These are phyloP conservation scores for Hermanozyma aechmeae DNA, from an alignment of 805 yeast species.

Conservation along the genomic window DNA sequence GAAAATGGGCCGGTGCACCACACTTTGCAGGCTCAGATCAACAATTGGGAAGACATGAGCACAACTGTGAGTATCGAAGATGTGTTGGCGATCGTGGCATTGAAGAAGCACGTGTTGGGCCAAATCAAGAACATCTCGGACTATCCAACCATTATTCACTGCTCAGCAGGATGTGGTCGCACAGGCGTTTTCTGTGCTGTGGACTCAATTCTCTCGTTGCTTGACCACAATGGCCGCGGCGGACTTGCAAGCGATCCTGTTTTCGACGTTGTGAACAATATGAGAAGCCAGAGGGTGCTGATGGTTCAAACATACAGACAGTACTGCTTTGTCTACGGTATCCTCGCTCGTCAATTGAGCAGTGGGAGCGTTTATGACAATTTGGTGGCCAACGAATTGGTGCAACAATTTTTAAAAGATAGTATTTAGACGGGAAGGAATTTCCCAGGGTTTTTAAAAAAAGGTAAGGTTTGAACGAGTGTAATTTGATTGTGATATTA, in stretches of 20 bases:
- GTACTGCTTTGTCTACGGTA: slow-evolving; percentile 43
- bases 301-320: slow-evolving; percentile 54
- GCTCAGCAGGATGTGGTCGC: slow-evolving; percentile 1
- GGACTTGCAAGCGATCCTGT: slow-evolving; percentile 29
- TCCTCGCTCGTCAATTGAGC: too few species aligned
- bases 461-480: too few species aligned
- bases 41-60: slow-evolving; percentile 80
- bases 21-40: slow-evolving; percentile 66
- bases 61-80: slow-evolving; percentile 48
- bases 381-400: too few species aligned
- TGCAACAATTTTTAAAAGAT: too few species aligned
- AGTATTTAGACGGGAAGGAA: too few species aligned
- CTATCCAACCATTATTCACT: not conserved
- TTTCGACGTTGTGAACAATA: slow-evolving; percentile 35
- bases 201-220: slow-evolving; percentile 44
- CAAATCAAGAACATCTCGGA: slow-evolving; percentile 1
- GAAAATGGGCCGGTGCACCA: slow-evolving; percentile 20
- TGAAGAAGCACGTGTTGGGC: slow-evolving; percentile 15
- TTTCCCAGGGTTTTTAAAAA: too few species aligned
- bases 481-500: too few species aligned
- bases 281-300: slow-evolving; percentile 43
- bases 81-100: slow-evolving; percentile 37
- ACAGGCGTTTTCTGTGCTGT: slow-evolving; percentile 45
- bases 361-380: too few species aligned
- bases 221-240: slow-evolving; percentile 3